phyloP scores from a whole-genome alignment of 345 rosid genomes.

The Arabidopsis arenosa region DNA sequence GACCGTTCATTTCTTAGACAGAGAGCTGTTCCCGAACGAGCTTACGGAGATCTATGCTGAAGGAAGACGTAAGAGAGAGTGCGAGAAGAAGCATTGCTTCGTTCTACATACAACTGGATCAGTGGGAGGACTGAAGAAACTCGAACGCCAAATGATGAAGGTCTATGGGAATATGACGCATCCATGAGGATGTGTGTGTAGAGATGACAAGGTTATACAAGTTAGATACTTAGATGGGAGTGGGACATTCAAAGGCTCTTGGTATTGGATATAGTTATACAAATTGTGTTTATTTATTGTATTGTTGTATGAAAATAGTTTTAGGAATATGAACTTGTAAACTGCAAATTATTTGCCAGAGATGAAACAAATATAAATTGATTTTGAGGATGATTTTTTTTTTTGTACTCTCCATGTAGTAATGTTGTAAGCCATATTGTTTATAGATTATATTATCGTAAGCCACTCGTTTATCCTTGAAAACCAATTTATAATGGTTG shows the following conservation, averaged over 20 bases:
- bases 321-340: constrained; percentile 29
- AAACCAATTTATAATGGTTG: not conserved
- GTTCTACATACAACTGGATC: constrained; percentile 86
- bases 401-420: not conserved
- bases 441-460: not conserved
- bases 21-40: constrained; percentile 90
- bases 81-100: constrained; percentile 62
- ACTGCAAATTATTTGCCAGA: not conserved
- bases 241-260: not conserved
- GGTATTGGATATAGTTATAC: constrained; percentile 36
- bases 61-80: constrained; percentile 60
- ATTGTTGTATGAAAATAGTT: constrained; percentile 6
- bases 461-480: not conserved
- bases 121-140: constrained; percentile 88
- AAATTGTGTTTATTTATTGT: not conserved
- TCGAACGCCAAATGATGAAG: constrained; percentile 72
- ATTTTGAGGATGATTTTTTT: not conserved
- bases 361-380: not conserved
- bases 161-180: constrained; percentile 82
- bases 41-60: constrained; percentile 72
- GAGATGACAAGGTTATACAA: constrained; percentile 11
- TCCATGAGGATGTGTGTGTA: constrained; percentile 72
- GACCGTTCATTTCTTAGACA: constrained; percentile 72
- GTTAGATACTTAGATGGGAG: not conserved
- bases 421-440: too few species aligned